These are phyloP conservation scores for Ilyonectria sp. DNA, from an alignment of 2,329 filamentous ascomycete genomes.

Conservation along the genomic window DNA sequence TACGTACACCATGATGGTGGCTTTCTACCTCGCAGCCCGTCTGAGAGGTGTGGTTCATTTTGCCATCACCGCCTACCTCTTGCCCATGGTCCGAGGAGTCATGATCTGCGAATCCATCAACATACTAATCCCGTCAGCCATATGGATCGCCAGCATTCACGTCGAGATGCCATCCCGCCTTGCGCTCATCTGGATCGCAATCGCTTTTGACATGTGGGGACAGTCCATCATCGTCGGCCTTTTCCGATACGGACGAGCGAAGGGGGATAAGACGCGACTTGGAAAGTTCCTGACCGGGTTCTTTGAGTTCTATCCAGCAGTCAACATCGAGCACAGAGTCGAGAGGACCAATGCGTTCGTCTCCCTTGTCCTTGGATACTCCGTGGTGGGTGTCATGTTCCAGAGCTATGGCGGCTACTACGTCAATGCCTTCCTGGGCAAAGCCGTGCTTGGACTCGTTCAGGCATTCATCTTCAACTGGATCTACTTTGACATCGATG, in stretches of 20 bases:
- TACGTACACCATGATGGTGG: constrained; percentile 72
- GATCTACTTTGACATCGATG: constrained; percentile 76
- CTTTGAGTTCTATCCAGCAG: constrained; percentile 73
- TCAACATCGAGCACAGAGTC: constrained; percentile 77
- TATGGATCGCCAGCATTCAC: constrained; percentile 75
- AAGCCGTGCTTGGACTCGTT: constrained; percentile 71
- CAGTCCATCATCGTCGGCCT: constrained; percentile 59
- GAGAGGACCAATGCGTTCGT: constrained; percentile 77
- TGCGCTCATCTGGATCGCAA: constrained; percentile 69
- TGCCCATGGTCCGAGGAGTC: constrained; percentile 71
- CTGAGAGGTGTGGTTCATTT: constrained; percentile 68
- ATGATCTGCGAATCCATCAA: constrained; percentile 66
- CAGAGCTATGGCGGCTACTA: constrained; percentile 63
- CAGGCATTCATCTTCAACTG: constrained; percentile 74
- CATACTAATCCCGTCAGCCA: constrained; percentile 62
- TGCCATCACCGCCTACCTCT: constrained; percentile 59
- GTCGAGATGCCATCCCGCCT: constrained; percentile 68
- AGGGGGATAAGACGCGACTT: constrained; percentile 38
- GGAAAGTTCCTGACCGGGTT: constrained; percentile 50
- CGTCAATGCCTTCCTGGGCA: constrained; percentile 73
- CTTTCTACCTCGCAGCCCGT: constrained; percentile 73
- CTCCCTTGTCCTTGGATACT: constrained; percentile 75
- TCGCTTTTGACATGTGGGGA: constrained; percentile 68
- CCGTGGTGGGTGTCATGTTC: constrained; percentile 73
- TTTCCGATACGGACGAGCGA: constrained; percentile 50